Evolutionary conservation across 371 early-diverging fungal genomes (phyloP).

Genomic region (Mortierella sp.): DNA sequence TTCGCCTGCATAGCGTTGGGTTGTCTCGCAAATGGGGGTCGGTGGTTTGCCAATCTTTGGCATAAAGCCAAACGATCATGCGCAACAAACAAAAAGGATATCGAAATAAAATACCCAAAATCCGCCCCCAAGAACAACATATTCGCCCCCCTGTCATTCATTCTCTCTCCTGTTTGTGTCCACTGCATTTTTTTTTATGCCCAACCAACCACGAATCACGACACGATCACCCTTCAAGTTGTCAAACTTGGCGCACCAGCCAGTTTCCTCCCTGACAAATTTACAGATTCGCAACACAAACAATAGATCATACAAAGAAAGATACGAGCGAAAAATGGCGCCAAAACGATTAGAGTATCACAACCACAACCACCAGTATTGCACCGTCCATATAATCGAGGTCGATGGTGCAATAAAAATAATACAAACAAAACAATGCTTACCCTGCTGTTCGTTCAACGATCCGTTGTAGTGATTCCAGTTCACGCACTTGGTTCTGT

Average conservation of each 20-base stretch:
- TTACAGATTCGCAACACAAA: no score
- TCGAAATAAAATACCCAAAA: background rate
- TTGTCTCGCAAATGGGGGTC: background rate
- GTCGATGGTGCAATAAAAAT: background rate
- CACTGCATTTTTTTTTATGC: background rate
- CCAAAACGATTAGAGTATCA: no score
- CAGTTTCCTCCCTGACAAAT: no score
- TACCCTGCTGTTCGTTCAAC: slow-evolving; percentile 52
- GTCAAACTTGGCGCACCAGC: no score
- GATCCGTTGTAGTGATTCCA: slow-evolving; percentile 43
- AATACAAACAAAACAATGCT: background rate
- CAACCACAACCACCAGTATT: background rate
- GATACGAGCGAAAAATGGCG: no score
- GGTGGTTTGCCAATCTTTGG: background rate
- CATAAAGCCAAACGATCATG: background rate
- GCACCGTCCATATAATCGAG: no score
- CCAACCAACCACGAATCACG: background rate
- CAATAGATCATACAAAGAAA: no score
- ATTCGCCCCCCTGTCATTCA: background rate
- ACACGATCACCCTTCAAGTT: background rate
- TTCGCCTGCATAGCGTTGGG: no score
- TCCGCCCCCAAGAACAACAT: background rate
- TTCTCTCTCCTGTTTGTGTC: background rate
- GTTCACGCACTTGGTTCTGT: slow-evolving; percentile 40
- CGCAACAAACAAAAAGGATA: background rate